phyloP scores from a whole-genome alignment of 768 basidiomycete species.

The Amanita pseudoporphyria region DNA sequence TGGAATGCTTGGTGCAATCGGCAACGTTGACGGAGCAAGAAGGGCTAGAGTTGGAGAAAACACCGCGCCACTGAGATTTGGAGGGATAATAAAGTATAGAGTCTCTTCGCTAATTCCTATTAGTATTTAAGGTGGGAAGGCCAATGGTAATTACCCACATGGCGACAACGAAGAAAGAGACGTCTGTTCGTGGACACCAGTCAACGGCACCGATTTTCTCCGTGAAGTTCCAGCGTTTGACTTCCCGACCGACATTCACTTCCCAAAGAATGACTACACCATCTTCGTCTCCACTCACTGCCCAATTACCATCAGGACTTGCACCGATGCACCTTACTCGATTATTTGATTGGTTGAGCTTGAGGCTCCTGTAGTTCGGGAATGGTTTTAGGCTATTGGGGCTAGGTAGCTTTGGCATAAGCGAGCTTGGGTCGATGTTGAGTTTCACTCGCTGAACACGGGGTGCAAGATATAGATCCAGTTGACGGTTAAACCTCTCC shows the following conservation, averaged over 20 bases:
- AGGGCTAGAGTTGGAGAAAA: slow-evolving; percentile 50
- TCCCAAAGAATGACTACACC: slow-evolving; percentile 90
- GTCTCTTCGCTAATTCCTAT: slow-evolving; percentile 59
- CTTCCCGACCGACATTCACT: slow-evolving; percentile 77
- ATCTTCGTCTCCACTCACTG: slow-evolving; percentile 82
- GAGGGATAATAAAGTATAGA: slow-evolving; percentile 73
- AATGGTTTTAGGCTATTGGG: slow-evolving; percentile 89
- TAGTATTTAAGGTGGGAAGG: slow-evolving; percentile 1
- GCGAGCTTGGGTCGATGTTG: slow-evolving; percentile 83
- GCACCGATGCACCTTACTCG: slow-evolving; percentile 68
- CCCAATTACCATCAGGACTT: slow-evolving; percentile 89
- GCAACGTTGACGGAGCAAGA: slow-evolving; percentile 55
- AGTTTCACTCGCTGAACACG: slow-evolving; percentile 80
- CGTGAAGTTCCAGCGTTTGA: slow-evolving; percentile 78
- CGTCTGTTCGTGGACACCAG: slow-evolving; percentile 88
- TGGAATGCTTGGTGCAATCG: slow-evolving; percentile 42
- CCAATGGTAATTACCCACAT: slow-evolving; percentile 43
- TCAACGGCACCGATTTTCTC: slow-evolving; percentile 76
- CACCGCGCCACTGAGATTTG: slow-evolving; percentile 56
- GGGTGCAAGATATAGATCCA: slow-evolving; percentile 95
- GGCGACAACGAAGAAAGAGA: slow-evolving; percentile 69
- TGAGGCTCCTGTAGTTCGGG: slow-evolving; percentile 76
- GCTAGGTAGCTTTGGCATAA: slow-evolving; percentile 91
- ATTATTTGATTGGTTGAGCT: slow-evolving; percentile 55
- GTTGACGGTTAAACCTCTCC: slow-evolving; percentile 85